Evolutionary conservation across 2,329 filamentous ascomycete species (phyloP), one percentile per base, ranked within the genome.

Genomic region (Diaporthe ilicicola): DNA sequence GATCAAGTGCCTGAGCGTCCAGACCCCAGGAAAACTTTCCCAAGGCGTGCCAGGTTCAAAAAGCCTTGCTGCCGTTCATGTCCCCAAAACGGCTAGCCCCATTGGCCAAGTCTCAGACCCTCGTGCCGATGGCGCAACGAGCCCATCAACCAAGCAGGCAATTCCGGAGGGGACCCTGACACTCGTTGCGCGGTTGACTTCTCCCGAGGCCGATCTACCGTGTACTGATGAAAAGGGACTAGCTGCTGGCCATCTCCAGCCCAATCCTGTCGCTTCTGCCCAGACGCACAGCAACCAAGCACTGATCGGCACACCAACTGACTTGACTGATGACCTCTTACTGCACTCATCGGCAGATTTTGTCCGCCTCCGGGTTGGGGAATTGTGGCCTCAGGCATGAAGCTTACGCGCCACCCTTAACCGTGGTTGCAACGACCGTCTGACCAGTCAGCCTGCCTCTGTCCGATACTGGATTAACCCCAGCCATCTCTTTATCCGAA

Each of bases 51-150:
- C 19, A 34, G 39, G 39, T 34, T 46, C 10, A 10, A 46, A 46
- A 17, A 17, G 39, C 55, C 56, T 27, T 46, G 39, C 39, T 46
- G 56, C 56, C 59, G 27, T 34, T 42, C 29, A 24, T n/a, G 37
- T 37, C n/a, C 59, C 59, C 59, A 19, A 64, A 19, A 15, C 0
- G 59, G 59, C 29, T 64, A 64, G 59, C 19, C 29, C 37, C n/a
- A 24, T 29, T 64, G 44, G 42, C 59, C 59, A 50, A 37, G 59
- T 64, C 59, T 64, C 59, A 64, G 59, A 37, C 44, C 9, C 59
- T 50, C 59, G 44, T 64, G 59, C 59, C 59, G 59, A 64, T 64
- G 59, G 59, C 59, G 59, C 59, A 64, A 64, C 59, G 32, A 50
- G 15, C 39, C 51, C 51, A 32, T 54, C 51, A 54, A 34, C 27